Conservation (phyloP, 352 stramenopile genomes). For the Phytophthora citricola region DNA sequence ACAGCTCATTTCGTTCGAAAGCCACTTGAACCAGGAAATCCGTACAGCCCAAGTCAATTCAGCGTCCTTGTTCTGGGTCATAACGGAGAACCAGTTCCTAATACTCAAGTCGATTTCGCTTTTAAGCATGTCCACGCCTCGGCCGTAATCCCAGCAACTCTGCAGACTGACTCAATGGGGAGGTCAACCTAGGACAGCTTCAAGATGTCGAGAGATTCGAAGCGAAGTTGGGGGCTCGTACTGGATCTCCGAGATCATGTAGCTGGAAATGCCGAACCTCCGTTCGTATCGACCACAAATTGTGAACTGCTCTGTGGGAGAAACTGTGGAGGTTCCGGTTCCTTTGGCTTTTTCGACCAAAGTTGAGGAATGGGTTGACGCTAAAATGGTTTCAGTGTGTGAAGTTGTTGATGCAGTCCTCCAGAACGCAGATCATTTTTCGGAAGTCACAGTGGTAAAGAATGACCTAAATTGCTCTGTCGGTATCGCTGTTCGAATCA, state of each 20-base stretch:
- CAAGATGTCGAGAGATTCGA: slow-evolving; percentile 23
- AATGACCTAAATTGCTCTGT: slow-evolving; percentile 30
- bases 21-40: slow-evolving; percentile 13
- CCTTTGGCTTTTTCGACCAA: slow-evolving; percentile 36
- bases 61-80: slow-evolving; percentile 49
- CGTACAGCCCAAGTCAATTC: slow-evolving; percentile 38
- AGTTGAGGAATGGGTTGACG: slow-evolving; percentile 39
- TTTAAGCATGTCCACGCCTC: slow-evolving; percentile 41
- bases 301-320: slow-evolving; percentile 38
- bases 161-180: slow-evolving; percentile 41
- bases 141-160: slow-evolving; percentile 10
- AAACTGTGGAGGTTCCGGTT: slow-evolving; percentile 45
- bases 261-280: slow-evolving; percentile 57
- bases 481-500: slow-evolving; percentile 30
- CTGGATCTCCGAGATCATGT: slow-evolving; percentile 15
- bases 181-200: slow-evolving; percentile 51
- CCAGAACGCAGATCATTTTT: slow-evolving; percentile 24
- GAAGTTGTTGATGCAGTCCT: slow-evolving; percentile 38
- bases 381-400: slow-evolving; percentile 36
- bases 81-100: slow-evolving; percentile 54
- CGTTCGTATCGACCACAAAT: slow-evolving; percentile 38
- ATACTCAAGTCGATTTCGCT: slow-evolving; percentile 27
- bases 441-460: slow-evolving; percentile 23
- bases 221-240: slow-evolving; percentile 19
- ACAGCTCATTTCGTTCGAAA: slow-evolving; percentile 48